Conservation (phyloP, 805 yeast genomes). For the Starmera quercuum region DNA sequence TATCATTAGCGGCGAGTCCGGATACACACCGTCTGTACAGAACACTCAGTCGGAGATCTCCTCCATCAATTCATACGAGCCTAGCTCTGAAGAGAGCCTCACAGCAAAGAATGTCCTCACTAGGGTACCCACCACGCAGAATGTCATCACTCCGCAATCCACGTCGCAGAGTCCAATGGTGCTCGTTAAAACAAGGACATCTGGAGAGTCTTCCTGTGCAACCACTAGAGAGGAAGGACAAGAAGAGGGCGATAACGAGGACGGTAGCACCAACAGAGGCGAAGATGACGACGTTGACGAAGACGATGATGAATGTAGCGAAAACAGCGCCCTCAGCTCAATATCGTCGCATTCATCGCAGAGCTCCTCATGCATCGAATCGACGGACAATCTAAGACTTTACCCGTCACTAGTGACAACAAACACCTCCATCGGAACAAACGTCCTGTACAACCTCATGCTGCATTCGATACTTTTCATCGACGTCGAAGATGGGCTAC, state of each 20-base stretch:
- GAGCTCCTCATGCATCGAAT: not conserved
- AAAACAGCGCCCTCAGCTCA: too few relatives aligned
- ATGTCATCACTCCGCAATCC: not conserved
- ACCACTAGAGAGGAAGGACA: too few relatives aligned
- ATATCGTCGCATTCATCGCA: too few relatives aligned
- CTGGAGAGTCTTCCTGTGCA: not conserved
- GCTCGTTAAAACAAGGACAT: not conserved
- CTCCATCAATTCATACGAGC: constrained; percentile 2
- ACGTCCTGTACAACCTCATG: constrained; percentile 8
- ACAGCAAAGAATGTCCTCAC: too few relatives aligned
- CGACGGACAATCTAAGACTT: not conserved
- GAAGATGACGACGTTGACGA: not conserved
- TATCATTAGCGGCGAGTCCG: constrained; percentile 4
- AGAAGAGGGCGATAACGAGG: not conserved
- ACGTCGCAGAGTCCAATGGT: not conserved
- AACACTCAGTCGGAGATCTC: constrained; percentile 1
- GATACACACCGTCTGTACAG: not conserved
- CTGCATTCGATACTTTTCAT: constrained; percentile 14
- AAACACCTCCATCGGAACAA: constrained; percentile 1
- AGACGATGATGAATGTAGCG: not conserved
- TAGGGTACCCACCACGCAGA: constrained; percentile 8
- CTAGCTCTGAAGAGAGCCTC: not conserved
- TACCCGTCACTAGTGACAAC: constrained; percentile 1
- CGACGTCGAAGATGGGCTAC: constrained; percentile 11
- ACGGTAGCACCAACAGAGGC: too few relatives aligned